A percentile compares a stretch with the other conserved stretches of the same genome.
These are phyloP conservation scores for Penicillium frequentans DNA, from an alignment of 2,329 filamentous ascomycete genomes.

Conservation along the genomic window DNA sequence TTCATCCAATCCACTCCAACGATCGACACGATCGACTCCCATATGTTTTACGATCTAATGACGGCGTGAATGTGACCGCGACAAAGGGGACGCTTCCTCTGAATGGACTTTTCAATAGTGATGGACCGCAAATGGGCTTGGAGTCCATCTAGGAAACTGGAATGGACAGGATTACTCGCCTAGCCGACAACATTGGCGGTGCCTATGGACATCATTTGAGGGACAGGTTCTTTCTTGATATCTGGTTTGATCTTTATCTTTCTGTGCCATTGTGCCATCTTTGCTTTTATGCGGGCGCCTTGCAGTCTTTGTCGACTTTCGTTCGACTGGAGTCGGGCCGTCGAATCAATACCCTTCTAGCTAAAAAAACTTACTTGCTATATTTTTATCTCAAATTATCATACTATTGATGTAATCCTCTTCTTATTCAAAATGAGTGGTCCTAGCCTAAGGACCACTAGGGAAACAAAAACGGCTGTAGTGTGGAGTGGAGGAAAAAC, in stretches of 20 bases:
- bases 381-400: neutral
- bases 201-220: neutral
- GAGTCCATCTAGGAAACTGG: neutral
- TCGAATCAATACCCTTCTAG: constrained; percentile 11
- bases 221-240: neutral
- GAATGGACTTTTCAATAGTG: neutral
- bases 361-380: neutral
- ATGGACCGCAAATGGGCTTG: neutral
- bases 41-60: neutral
- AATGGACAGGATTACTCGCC: neutral
- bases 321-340: neutral
- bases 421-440: neutral
- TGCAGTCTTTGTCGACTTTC: neutral
- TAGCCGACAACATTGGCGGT: neutral
- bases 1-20: neutral
- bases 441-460: no score
- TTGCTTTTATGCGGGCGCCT: neutral
- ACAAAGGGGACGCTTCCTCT: neutral
- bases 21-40: neutral
- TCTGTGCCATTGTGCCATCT: neutral
- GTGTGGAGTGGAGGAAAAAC: neutral
- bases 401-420: neutral
- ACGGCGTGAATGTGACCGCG: neutral
- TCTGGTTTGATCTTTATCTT: neutral
- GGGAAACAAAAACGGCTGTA: no score